These are phyloP conservation scores for Plectosphaerella cucumerina DNA, from an alignment of 2,329 filamentous ascomycete species.

Conservation along the genomic window DNA sequence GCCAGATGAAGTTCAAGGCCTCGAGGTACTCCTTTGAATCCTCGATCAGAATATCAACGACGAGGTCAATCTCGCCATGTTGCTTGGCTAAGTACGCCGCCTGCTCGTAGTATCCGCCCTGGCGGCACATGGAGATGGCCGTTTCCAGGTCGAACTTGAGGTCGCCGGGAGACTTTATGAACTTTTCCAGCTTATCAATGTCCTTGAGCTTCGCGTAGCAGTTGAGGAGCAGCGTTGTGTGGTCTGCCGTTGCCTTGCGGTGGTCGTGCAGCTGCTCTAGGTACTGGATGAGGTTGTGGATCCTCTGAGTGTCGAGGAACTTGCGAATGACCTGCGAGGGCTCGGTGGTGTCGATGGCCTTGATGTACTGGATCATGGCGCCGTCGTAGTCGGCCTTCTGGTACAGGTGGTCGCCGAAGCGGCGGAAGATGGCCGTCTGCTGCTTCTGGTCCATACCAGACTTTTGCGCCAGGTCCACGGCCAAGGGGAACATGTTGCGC, in stretches of 20 bases:
- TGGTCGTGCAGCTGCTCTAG: conserved; percentile 94
- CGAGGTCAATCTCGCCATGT: conserved; percentile 87
- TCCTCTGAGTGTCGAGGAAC: conserved; percentile 94
- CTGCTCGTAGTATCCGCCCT: conserved; percentile 95
- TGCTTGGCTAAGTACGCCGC: conserved; percentile 93
- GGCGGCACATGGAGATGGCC: conserved; percentile 93
- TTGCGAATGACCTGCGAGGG: conserved; percentile 95
- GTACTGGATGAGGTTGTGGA: conserved; percentile 96
- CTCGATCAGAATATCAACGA: conserved; percentile 93
- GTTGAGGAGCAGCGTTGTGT: conserved; percentile 90
- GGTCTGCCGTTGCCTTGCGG: conserved; percentile 87
- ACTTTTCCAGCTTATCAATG: conserved; percentile 90
- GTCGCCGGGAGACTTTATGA: conserved; percentile 93
- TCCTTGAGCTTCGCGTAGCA: conserved; percentile 98
- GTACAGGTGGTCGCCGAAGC: conserved; percentile 91
- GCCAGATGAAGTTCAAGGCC: conserved; percentile 87
- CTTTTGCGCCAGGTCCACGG: conserved; percentile 90
- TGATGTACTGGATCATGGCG: conserved; percentile 98
- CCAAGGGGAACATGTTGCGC: conserved; percentile 84
- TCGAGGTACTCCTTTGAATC: conserved; percentile 88
- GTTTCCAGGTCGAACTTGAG: conserved; percentile 96
- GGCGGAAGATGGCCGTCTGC: conserved; percentile 87
- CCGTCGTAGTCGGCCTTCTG: conserved; percentile 95
- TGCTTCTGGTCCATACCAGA: conserved; percentile 74
- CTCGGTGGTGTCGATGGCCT: conserved; percentile 92